Base-by-base conservation (phyloP, 768 basidiomycete genomes). In the Aureoboletus auriporus region DNA sequence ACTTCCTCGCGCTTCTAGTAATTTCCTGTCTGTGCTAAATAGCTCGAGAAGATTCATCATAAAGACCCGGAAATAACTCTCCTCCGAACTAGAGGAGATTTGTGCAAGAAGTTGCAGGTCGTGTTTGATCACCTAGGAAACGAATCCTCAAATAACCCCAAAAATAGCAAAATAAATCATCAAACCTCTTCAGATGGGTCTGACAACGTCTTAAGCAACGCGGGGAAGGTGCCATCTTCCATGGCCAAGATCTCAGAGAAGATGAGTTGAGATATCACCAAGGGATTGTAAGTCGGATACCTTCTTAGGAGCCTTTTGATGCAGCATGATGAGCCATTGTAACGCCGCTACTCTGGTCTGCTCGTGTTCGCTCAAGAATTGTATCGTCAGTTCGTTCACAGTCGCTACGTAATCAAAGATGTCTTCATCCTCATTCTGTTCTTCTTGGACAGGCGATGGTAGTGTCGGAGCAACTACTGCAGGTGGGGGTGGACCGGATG, bases 291-390 rank as follows among this genome's bases (percentile, higher is more conserved):
- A 30, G 44, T 36, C 10, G 45, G 61, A 39, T 52, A 88, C 93
- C 82, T 95, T 95, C 70, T 86, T 90, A 0, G 96, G 96, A 11
- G 93, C 93, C 62, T 98, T 97, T 65, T 94, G 89, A 69, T 99
- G 96, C 44, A 99, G 71, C 96, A 99, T 99, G 48, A 96, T 84
- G 34, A 99, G 73, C 96, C 96, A 99, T 69, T 95, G 94, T 58
- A 99, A 67, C 3, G 95, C 93, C 26, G 93, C 93, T 6, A 98
- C 91, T 42, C 94, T 75, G 0, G 96, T 98, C 62, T 97, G 93
- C 63, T 96, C 95, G 57, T 90, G 93, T 68, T 99, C 95, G 67
- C 89, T 93, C 68, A 97, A 63, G 64, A 99, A 94, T 57, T 96
- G 93, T 42, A 96, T 74, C 5, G 93, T 96, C 54, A 99, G 68